A percentile compares a stretch with the other conserved stretches of the same genome.
These are phyloP conservation scores for Oryza coarctata DNA, from an alignment of 176 grass and related monocot species.

Conservation along the genomic window DNA sequence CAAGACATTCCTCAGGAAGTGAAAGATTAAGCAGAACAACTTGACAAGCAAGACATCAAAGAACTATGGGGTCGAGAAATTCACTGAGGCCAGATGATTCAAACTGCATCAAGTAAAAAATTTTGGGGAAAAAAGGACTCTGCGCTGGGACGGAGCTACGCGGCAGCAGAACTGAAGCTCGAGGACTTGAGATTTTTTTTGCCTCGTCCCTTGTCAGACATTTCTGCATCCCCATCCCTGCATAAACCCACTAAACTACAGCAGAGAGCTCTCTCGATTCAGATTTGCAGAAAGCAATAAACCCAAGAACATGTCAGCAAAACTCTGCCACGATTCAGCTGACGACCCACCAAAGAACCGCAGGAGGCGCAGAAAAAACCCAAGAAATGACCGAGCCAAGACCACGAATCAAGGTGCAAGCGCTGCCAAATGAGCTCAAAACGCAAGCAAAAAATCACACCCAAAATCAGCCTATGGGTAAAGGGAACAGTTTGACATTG, in stretches of 20 bases:
- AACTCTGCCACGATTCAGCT: constrained; percentile 24
- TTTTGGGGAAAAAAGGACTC: background rate
- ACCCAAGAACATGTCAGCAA: constrained; percentile 30
- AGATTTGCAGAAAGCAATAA: constrained; percentile 5
- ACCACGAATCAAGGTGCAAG: constrained; percentile 7
- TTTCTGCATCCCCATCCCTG: background rate
- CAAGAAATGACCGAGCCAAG: background rate
- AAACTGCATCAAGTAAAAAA: background rate
- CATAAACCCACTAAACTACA: background rate
- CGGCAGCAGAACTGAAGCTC: background rate
- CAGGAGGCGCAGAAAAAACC: background rate
- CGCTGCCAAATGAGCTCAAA: constrained; percentile 1
- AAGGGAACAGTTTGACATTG: background rate
- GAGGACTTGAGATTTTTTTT: background rate
- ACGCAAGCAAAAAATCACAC: constrained; percentile 12
- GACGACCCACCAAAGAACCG: background rate
- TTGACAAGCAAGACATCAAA: constrained; percentile 20
- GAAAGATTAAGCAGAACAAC: background rate
- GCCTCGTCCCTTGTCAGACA: background rate
- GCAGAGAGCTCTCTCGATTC: background rate
- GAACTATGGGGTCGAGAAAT: background rate
- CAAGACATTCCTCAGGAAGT: background rate
- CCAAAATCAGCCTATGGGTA: background rate
- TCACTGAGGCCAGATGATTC: background rate
- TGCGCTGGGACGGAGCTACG: background rate